A percentile compares a stretch with the other conserved stretches of the same genome.
These are phyloP conservation scores for Phytophthora megakarya DNA, from an alignment of 352 stramenopile species.

Conservation along the genomic window DNA sequence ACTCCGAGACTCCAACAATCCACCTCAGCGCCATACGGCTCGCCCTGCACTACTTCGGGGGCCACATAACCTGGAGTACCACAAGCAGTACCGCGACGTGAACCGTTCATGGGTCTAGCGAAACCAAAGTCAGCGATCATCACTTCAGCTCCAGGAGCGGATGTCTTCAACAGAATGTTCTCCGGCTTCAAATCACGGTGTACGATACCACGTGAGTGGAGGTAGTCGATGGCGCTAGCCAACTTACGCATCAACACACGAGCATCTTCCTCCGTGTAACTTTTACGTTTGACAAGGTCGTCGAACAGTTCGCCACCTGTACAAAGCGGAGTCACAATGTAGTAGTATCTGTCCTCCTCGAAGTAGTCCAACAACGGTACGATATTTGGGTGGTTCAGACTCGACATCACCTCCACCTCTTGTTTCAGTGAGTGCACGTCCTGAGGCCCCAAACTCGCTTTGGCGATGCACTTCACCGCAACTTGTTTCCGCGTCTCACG, in stretches of 20 bases:
- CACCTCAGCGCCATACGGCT: constrained; percentile 87
- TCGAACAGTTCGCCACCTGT: constrained; percentile 96
- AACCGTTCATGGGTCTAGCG: constrained; percentile 64
- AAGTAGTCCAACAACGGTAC: constrained; percentile 79
- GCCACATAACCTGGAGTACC: constrained; percentile 93
- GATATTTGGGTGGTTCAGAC: constrained; percentile 74
- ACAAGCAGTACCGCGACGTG: constrained; percentile 66
- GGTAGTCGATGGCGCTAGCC: constrained; percentile 90
- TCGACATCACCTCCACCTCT: constrained; percentile 75
- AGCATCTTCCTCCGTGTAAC: constrained; percentile 96
- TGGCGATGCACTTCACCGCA: constrained; percentile 82
- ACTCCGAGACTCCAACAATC: constrained; percentile 96
- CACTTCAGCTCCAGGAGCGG: constrained; percentile 67
- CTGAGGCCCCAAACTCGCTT: constrained; percentile 50
- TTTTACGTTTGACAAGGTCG: constrained; percentile 92
- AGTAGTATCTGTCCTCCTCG: constrained; percentile 77
- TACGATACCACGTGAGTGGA: constrained; percentile 93
- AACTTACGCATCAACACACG: constrained; percentile 91
- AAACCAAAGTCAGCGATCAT: constrained; percentile 93
- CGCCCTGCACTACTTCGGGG: constrained; percentile 91
- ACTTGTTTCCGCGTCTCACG: constrained; percentile 74
- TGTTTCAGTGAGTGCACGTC: constrained; percentile 69
- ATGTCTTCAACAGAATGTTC: constrained; percentile 88
- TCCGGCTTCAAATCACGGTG: constrained; percentile 92
- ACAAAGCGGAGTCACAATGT: constrained; percentile 78